Evolutionary conservation across 768 basidiomycete species (phyloP), one percentile per base, ranked within the genome.

Genomic region (Serendipita vermifera): DNA sequence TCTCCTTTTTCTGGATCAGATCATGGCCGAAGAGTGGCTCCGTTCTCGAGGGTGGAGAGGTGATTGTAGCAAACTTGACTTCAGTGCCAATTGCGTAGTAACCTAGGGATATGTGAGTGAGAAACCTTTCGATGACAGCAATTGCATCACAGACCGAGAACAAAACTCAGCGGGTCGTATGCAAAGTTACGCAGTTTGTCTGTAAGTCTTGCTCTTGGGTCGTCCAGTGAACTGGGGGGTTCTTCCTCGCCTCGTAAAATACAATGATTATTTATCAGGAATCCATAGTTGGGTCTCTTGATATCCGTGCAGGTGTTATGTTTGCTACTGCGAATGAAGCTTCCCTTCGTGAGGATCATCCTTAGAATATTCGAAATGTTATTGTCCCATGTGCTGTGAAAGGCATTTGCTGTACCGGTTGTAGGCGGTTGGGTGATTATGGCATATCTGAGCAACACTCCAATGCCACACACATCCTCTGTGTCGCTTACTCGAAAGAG

Each of bases 241-340:
- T 57, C 62, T 57, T 67, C 64, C 59, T 67, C 66, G 22, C 66
- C 66, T 35, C 66, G 54, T 55, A 66, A 65, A 26, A 55, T 2
- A 54, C 66, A 67, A 38, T 61, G 29, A 1, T 58, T 58, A 29
- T 43, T 20, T 14, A 63, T 13, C 14, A 65, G 32, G 57, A 63
- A 63, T 22, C 54, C 63, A 56, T 54, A 62, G 38, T 63, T 62
- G 38, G 66, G 66, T 15, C 62, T 46, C 35, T 58, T 33, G 3
- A 22, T 36, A 7, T 29, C n/a, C 22, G 66, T 65, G 31, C 35
- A 53, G 7, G 63, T 62, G 55, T 61, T 55, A 15, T 55, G 26
- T 46, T 57, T 61, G 55, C 43, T 60, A 43, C 64, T 54, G 2
- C 66, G 66, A 39, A 60, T 63, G 48, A 36, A 54, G 38, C 38